A percentile compares a stretch with the other conserved stretches of the same genome.
These are phyloP conservation scores for Schizopora paradoxa DNA, from an alignment of 1,284 basidiomycete genomes.

Conservation along the genomic window DNA sequence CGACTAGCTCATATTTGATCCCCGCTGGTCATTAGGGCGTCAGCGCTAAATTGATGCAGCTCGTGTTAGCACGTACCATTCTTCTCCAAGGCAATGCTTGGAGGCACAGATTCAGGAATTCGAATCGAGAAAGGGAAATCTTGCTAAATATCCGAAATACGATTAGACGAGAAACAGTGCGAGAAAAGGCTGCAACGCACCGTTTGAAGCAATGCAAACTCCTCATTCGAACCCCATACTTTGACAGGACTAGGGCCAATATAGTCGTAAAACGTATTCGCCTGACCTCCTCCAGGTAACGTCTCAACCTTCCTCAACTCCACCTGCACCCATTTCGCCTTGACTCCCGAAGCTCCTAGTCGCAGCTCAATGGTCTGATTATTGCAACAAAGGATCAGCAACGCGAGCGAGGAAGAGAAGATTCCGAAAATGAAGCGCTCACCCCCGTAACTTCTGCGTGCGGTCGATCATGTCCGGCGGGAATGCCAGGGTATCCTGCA, in stretches of 20 bases:
- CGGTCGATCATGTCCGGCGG: conserved; percentile 60
- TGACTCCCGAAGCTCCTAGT: conserved; percentile 65
- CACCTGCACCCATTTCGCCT: conserved; percentile 85
- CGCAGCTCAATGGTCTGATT: conserved; percentile 85
- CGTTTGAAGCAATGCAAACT: conserved; percentile 61
- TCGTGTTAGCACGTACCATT: conserved; percentile 42
- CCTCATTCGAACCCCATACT: conserved; percentile 66
- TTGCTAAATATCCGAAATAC: conserved; percentile 35
- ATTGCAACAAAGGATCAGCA: not conserved
- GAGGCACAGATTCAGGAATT: conserved; percentile 81
- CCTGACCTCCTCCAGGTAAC: conserved; percentile 62
- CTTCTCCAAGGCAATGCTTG: conserved; percentile 69
- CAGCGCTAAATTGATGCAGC: not conserved
- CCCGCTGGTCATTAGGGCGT: conserved; percentile 43
- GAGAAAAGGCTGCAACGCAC: conserved; percentile 38
- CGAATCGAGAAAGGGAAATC: conserved; percentile 82
- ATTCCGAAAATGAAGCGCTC: conserved; percentile 31
- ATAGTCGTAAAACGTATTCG: conserved; percentile 66
- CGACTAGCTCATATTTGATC: conserved; percentile 81
- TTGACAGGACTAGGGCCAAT: conserved; percentile 68
- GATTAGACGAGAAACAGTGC: conserved; percentile 1
- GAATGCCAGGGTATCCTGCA: conserved; percentile 76
- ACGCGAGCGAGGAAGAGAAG: conserved; percentile 6
- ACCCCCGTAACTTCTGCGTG: conserved; percentile 79
- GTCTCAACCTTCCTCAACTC: conserved; percentile 84